Evolutionary conservation across 768 basidiomycete species (phyloP).

Genomic region (Tylopilus vinaceipallidus): DNA sequence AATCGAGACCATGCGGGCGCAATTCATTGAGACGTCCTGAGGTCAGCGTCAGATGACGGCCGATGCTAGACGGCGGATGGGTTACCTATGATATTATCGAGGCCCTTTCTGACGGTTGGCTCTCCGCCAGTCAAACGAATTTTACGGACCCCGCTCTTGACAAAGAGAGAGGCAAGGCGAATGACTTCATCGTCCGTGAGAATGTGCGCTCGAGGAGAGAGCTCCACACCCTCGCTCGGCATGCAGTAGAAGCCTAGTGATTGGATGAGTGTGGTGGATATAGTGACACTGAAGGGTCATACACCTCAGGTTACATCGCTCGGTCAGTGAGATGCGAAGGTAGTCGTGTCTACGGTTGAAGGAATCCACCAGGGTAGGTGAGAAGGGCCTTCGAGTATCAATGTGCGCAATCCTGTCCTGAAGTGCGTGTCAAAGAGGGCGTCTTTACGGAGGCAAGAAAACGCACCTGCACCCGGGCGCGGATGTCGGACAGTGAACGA

Average conservation of each 20-base stretch:
- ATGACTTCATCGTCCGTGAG: slow-evolving; percentile 76
- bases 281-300: slow-evolving; percentile 13
- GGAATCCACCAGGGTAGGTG: slow-evolving; percentile 60
- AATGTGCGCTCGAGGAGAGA: slow-evolving; percentile 67
- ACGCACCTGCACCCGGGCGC: slow-evolving; percentile 22
- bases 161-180: slow-evolving; percentile 73
- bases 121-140: slow-evolving; percentile 89
- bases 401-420: slow-evolving; percentile 58
- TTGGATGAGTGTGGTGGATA: neutral
- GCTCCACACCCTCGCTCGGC: slow-evolving; percentile 76
- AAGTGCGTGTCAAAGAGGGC: neutral
- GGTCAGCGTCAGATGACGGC: slow-evolving; percentile 6
- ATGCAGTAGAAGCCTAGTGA: slow-evolving; percentile 84
- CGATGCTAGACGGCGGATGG: slow-evolving; percentile 12
- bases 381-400: slow-evolving; percentile 47
- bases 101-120: slow-evolving; percentile 77
- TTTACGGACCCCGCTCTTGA: slow-evolving; percentile 79
- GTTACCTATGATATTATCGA: slow-evolving; percentile 65
- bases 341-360: slow-evolving; percentile 76
- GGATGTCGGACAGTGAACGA: slow-evolving; percentile 15
- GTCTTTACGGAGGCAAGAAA: neutral
- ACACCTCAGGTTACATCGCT: slow-evolving; percentile 88
- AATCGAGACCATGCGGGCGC: slow-evolving; percentile 57
- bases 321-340: slow-evolving; percentile 84
- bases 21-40: slow-evolving; percentile 62